Base-by-base conservation (phyloP, 768 basidiomycete genomes). In the Podaxis pistillaris region DNA sequence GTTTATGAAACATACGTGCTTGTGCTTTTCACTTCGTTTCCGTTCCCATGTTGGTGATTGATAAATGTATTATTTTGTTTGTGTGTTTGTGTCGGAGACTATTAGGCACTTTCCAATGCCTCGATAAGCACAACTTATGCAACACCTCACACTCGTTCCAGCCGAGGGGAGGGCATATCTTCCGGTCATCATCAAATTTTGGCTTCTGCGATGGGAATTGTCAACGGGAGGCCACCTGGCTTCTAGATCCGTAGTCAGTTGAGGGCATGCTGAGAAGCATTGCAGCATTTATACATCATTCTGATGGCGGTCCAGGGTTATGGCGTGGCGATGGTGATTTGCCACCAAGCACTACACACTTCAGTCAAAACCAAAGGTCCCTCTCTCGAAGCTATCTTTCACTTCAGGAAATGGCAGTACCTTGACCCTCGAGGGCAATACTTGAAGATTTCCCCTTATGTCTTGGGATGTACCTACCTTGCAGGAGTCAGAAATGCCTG, bases 301-400 rank as follows among this genome's bases (percentile, higher is more conserved):
- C 65, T 63, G 47, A 66, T 60, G 8, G 58, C 41, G 24, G 65
- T 66, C 65, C 65, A 66, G 8, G 64, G 38, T n/a, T 66, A 54
- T 24, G 63, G 65, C n/a, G 63, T 66, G 22, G 58, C 51, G 13
- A 66, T 56, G 41, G 65, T 63, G 37, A 64, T 58, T 24, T 46
- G 30, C 11, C 63, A 46, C 65, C 65, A 66, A 12, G 59, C 56
- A 24, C 63, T 63, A 41, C 63, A 64, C 30, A 66, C 60, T 46
- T 62, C 58, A 12, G 65, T 61, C 24, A 66, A 60, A n/a, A 64
- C 33, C 44, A 66, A 30, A 19, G 65, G 65, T 19, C 65, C 65
- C 24, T 46, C 56, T 24, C 37, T 56, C 2, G 28, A 66, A 66
- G 17, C 59, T 62, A 49, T 66, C 65, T 30, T 64, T 54, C 30